phyloP scores from a whole-genome alignment of 1,284 basidiomycete species.

The Moniliella sp. region DNA sequence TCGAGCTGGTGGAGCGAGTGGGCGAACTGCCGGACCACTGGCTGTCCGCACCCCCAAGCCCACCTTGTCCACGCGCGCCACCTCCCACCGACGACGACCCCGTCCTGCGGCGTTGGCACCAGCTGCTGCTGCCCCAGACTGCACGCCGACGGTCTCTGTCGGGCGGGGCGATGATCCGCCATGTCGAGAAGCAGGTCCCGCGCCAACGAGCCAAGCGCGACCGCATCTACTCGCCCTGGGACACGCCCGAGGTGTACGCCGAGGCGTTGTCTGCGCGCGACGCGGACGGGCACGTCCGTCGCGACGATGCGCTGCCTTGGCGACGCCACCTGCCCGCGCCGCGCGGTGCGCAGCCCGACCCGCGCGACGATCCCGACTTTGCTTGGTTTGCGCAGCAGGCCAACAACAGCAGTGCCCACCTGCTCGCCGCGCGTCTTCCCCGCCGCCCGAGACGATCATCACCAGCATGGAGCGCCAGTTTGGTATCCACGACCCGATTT shows the following conservation, averaged over 20 bases:
- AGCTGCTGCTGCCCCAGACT: conserved; percentile 9
- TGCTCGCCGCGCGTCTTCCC: conserved; percentile 5
- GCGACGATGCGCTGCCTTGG: not conserved
- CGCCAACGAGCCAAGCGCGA: conserved; percentile 26
- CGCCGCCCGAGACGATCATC: conserved; percentile 6
- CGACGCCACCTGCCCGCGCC: not conserved
- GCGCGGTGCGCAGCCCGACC: not conserved
- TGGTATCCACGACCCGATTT: conserved; percentile 64
- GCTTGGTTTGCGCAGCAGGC: not conserved
- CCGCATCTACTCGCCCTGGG: conserved; percentile 20
- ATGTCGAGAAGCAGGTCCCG: conserved; percentile 24
- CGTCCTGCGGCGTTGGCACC: conserved; percentile 39
- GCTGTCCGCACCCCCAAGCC: conserved; percentile 48
- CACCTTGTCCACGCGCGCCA: not conserved
- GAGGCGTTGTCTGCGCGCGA: not conserved
- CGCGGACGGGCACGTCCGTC: not conserved
- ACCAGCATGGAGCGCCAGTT: conserved; percentile 35
- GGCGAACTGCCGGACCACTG: conserved; percentile 66
- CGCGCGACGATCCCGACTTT: not conserved
- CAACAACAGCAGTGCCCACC: not conserved
- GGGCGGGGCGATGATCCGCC: conserved; percentile 14
- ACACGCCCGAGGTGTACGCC: conserved; percentile 16
- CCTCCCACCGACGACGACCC: conserved; percentile 25
- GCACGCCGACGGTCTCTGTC: not conserved
- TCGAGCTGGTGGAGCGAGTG: conserved; percentile 65